Evolutionary conservation across 345 rosid species (phyloP).

Genomic region (Brassica rapa): DNA sequence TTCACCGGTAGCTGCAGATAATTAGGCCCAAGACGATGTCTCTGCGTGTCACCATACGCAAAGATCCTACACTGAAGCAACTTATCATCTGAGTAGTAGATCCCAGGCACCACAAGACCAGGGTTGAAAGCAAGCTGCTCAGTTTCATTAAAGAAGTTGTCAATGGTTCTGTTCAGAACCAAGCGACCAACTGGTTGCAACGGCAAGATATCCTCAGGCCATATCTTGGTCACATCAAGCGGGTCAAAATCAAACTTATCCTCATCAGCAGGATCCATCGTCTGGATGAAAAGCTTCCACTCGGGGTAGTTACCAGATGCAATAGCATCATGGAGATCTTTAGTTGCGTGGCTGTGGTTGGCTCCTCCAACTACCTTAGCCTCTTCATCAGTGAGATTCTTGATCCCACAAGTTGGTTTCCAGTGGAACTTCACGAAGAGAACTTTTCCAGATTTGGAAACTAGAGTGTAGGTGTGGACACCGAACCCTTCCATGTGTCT

Average conservation of each 20-base stretch:
- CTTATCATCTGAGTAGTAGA: constrained; percentile 89
- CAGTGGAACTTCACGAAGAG: constrained; percentile 92
- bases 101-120: constrained; percentile 82
- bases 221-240: constrained; percentile 92
- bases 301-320: constrained; percentile 94
- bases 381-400: constrained; percentile 84
- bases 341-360: constrained; percentile 97
- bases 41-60: constrained; percentile 94
- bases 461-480: constrained; percentile 88
- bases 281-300: constrained; percentile 93
- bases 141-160: constrained; percentile 92
- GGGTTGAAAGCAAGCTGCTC: constrained; percentile 98
- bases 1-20: constrained; percentile 91
- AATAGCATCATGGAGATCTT: constrained; percentile 90
- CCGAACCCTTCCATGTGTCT: constrained; percentile 98
- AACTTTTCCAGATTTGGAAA: constrained; percentile 80
- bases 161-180: constrained; percentile 94
- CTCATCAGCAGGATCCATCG: constrained; percentile 85
- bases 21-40: constrained; percentile 97
- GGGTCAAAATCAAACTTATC: constrained; percentile 92
- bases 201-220: constrained; percentile 99
- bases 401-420: constrained; percentile 97
- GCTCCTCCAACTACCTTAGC: constrained; percentile 88
- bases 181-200: constrained; percentile 94
- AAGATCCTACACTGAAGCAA: constrained; percentile 87